Evolutionary conservation across 1,139 yeast species (phyloP), one percentile per base, ranked within the genome.

Genomic region (Taphrina betulina): DNA sequence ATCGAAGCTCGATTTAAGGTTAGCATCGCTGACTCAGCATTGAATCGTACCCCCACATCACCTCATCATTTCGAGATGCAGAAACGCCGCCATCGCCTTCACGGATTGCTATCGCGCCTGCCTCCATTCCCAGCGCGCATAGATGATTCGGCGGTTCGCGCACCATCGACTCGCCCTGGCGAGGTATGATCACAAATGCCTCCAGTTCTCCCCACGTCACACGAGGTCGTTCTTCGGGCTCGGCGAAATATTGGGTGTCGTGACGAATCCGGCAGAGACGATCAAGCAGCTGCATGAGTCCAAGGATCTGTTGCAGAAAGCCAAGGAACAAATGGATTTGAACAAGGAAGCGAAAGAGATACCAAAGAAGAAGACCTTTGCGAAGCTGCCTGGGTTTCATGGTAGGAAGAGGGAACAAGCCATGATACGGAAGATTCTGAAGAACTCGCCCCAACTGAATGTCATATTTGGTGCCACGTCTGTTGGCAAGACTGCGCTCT

Each of bases 351-450:
- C 35, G 2, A 31, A 50, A 19, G 20, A 31, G 46, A 50, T 50
- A 14, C 46, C 45, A 7, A 45, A 36, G 19, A 50, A 50, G 33
- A 45, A 40, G 7, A 50, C 54, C 12, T 50, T 50, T 29, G 37
- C 54, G 7, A 50, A 38, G 34, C 46, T 50, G 12, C 54, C 54
- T 20, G 54, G 54, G n/a, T 50, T 50, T 24, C 54, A 50, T 40
- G 54, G 54, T 20, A 28, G 54, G 5, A 26, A 50, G 26, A 34
- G 28, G n/a, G 54, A 50, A 26, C 54, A 50, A 33, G 28, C 22
- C 8, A 5, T 50, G 12, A 14, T 50, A n/a, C 23, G 44, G 19
- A 33, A 35, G 22, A 40, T 50, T 12, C 17, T 50, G 45, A 34
- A 24, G 12, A 26, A 42, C 34, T 33, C 19, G n/a, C 54, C 54